Percentiles rank a stretch among this genome's conserved stretches.
Evolutionary conservation across 1,284 basidiomycete species (phyloP).

Genomic region (Papiliotrema flavescens): DNA sequence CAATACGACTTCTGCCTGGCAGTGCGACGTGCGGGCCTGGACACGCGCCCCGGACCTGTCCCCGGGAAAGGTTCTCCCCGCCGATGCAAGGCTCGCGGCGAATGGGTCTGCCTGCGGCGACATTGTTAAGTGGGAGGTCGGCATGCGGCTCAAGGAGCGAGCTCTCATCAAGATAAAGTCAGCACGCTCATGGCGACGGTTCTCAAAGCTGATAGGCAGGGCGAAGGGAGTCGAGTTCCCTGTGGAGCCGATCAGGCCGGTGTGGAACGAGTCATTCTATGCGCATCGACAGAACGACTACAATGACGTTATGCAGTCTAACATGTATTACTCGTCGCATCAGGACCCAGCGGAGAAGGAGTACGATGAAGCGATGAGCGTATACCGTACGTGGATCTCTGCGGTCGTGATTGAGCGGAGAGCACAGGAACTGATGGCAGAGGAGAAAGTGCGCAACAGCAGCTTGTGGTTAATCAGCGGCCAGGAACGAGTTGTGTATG

Average conservation of each 20-base stretch:
- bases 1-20: not conserved
- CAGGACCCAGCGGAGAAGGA: not conserved
- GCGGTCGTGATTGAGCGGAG: not conserved
- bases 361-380: conserved; percentile 10
- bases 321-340: not conserved
- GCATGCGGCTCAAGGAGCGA: conserved; percentile 26
- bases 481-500: conserved; percentile 19
- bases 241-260: not conserved
- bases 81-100: conserved; percentile 18
- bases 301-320: not conserved
- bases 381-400: conserved; percentile 11
- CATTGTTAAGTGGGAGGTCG: conserved; percentile 20
- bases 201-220: not conserved
- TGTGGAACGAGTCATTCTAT: not conserved
- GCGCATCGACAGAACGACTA: not conserved
- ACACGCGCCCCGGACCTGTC: conserved; percentile 24
- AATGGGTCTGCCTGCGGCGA: conserved; percentile 24
- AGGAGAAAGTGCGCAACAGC: conserved; percentile 4
- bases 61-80: conserved; percentile 13
- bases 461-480: conserved; percentile 17
- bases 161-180: conserved; percentile 24
- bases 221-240: not conserved
- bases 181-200: not conserved
- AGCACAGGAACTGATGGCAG: not conserved
- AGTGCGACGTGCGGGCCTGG: conserved; percentile 24